Base-by-base conservation (phyloP, 768 basidiomycete species). In the Mrakia frigida region DNA sequence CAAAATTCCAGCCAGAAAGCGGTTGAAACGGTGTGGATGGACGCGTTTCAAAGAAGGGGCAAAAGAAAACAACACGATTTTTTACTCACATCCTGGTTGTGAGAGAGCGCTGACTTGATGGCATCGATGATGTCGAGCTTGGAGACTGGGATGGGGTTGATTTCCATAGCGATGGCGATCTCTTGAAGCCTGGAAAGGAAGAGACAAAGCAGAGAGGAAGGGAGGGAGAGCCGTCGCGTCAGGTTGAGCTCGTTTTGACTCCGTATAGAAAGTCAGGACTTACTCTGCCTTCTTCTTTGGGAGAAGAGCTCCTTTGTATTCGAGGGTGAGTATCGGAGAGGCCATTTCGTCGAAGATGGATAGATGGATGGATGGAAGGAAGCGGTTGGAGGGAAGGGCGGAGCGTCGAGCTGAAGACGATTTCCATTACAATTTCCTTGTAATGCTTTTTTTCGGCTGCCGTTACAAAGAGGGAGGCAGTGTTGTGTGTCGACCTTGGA, bases 131-230 rank as follows among this genome's bases (percentile, higher is more conserved):
- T n/a, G 5, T 65, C 61, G 11, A 46, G 28, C 59, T 63, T 43
- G 21, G 63, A 63, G 43, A 23, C 28, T 23, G 28, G 31, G 25
- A 50, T 23, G 0, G 23, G 33, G 61, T 65, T n/a, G 73, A 74
- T 50, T 9, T 16, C 31, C 60, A 74, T 74, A 1, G 61, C 60
- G 31, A 21, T 23, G 6, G 61, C 61, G 41, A 74, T 74, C 28
- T 74, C 73, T 13, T 65, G 43, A 43, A 74, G 73, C n/a, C 73
- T 74, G 73, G 33, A 39, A 60, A 25, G 33, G 35, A 72, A n/a
- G 53, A n/a, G 53, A 56, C 23, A 14, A 52, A 14, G 10, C 4
- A 21, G 14, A 25, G 65, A 43, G 11, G 14, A 3, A 25, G 23
- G 46, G 39, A 10, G 11, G 61, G 56, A 23, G 25, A 59, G 56